These are phyloP conservation scores for Nematodospora anomalae DNA, from an alignment of 1,139 yeast genomes.

Conservation along the genomic window DNA sequence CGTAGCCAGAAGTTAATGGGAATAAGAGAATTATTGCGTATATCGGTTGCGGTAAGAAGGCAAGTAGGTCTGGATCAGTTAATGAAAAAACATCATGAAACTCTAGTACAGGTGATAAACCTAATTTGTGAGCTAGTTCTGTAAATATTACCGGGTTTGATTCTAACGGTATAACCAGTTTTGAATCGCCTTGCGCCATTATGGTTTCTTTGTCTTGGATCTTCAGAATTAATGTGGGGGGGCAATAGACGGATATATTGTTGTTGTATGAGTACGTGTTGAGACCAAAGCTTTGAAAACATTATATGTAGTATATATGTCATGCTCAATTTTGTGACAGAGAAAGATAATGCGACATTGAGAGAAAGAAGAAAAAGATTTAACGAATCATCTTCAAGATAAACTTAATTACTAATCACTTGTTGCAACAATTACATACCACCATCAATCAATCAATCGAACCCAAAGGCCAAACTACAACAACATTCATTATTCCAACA, in stretches of 20 bases:
- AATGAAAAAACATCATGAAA: slow-evolving; percentile 85
- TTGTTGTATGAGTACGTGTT: too few species aligned
- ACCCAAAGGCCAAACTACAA: not conserved
- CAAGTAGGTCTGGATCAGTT: slow-evolving; percentile 73
- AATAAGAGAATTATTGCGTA: slow-evolving; percentile 74
- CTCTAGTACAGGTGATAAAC: slow-evolving; percentile 58
- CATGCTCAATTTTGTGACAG: too few species aligned
- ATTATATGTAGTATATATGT: too few species aligned
- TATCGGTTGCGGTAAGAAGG: slow-evolving; percentile 80
- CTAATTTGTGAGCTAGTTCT: slow-evolving; percentile 65
- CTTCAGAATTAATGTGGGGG: not conserved
- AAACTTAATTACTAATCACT: slow-evolving; percentile 3
- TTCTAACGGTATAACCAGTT: slow-evolving; percentile 76
- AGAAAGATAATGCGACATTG: too few species aligned
- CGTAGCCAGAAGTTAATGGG: slow-evolving; percentile 70
- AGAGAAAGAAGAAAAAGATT: too few species aligned
- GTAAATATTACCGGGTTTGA: slow-evolving; percentile 87
- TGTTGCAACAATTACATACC: not conserved
- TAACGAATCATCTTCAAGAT: too few species aligned
- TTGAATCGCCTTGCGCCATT: slow-evolving; percentile 10
- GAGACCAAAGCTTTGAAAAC: too few species aligned
- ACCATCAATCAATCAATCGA: not conserved
- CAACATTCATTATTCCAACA: not conserved
- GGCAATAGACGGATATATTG: not conserved
- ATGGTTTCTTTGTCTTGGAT: not conserved